Conservation (phyloP, 257 asterid species). For the Fraxinus quadrangulata region DNA sequence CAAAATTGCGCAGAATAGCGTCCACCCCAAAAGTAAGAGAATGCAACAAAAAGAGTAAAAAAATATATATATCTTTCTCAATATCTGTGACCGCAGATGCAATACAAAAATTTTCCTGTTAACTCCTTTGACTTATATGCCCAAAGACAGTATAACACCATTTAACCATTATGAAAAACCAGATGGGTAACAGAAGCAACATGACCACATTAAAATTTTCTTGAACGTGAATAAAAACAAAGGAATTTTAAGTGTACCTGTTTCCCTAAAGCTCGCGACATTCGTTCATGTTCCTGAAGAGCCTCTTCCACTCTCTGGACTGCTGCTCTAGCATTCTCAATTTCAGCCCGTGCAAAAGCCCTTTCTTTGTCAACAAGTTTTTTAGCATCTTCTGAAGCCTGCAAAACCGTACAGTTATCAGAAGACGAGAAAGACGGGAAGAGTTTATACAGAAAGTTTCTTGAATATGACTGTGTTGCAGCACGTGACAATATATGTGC, state of each 20-base stretch:
- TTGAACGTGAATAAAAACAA: conserved; percentile 2
- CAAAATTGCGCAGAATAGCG: neutral
- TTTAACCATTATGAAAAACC: neutral
- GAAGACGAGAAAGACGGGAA: neutral
- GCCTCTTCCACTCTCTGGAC: conserved; percentile 98
- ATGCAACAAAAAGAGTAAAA: neutral
- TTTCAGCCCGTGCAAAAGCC: conserved; percentile 88
- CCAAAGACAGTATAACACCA: neutral
- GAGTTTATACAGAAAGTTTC: too few relatives aligned
- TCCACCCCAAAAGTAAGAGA: conserved; percentile 1
- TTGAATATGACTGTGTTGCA: too few relatives aligned
- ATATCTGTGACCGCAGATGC: neutral
- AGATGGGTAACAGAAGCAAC: neutral
- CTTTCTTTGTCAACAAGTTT: conserved; percentile 87
- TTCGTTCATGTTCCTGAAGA: conserved; percentile 84
- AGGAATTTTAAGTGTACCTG: conserved; percentile 56
- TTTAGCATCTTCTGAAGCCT: conserved; percentile 99
- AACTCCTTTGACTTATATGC: neutral
- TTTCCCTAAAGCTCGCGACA: conserved; percentile 81
- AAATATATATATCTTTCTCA: neutral
- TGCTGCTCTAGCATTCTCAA: conserved; percentile 94
- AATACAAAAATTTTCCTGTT: neutral
- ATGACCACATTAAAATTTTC: neutral
- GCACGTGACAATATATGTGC: too few relatives aligned
- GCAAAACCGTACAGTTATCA: conserved; percentile 18